Conservation (phyloP, 2,329 filamentous ascomycete genomes). For the Fusarium sp. region DNA sequence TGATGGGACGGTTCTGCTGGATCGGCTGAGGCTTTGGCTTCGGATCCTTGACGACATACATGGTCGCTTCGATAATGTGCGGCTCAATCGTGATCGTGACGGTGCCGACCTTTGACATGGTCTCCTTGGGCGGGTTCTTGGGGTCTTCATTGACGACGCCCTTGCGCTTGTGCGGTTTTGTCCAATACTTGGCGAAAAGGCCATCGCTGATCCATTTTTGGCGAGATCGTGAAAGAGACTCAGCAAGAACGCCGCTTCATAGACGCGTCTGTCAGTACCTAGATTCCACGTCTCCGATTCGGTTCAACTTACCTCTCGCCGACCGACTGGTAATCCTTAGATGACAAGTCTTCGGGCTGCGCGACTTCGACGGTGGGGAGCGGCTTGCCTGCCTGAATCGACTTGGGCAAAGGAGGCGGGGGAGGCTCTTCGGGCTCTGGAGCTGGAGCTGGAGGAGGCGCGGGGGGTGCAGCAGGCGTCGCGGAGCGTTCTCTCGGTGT, state of each 20-base stretch:
- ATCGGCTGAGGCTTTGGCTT: slow-evolving; percentile 56
- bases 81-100: slow-evolving; percentile 80
- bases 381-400: slow-evolving; percentile 69
- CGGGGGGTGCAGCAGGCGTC: slow-evolving; percentile 54
- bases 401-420: slow-evolving; percentile 63
- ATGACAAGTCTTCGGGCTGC: slow-evolving; percentile 68
- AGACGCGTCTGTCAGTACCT: slow-evolving; percentile 35
- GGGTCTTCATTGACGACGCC: slow-evolving; percentile 68
- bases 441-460: slow-evolving; percentile 45
- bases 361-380: slow-evolving; percentile 73
- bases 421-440: slow-evolving; percentile 45
- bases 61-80: slow-evolving; percentile 77
- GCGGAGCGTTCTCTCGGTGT: slow-evolving; percentile 62
- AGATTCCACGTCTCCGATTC: neutral
- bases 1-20: slow-evolving; percentile 58
- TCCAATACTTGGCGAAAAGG: slow-evolving; percentile 80
- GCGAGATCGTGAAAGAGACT: slow-evolving; percentile 76
- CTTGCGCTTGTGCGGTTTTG: slow-evolving; percentile 73
- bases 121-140: slow-evolving; percentile 73
- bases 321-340: slow-evolving; percentile 74
- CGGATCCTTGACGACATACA: slow-evolving; percentile 74
- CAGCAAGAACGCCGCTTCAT: slow-evolving; percentile 73
- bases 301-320: slow-evolving; percentile 67
- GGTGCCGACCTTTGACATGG: slow-evolving; percentile 75
- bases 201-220: slow-evolving; percentile 75